Percentiles rank a stretch among this genome's conserved stretches.
phyloP scores from a whole-genome alignment of 768 basidiomycete genomes.

The Panellus pusillus region DNA sequence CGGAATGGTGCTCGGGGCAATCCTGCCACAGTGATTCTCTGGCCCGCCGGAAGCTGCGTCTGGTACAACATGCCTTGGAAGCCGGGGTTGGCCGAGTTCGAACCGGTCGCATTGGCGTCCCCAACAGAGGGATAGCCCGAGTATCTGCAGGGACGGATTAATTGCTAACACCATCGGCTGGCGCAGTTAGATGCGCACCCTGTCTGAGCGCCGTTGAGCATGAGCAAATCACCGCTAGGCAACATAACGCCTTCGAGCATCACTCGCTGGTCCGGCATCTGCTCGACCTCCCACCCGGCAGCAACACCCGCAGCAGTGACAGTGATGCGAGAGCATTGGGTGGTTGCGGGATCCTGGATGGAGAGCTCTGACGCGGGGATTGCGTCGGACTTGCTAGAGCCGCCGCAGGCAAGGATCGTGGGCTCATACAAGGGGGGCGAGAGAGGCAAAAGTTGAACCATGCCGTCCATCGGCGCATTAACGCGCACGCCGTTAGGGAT shows the following conservation, averaged over 20 bases:
- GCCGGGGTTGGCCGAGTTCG: too few species aligned
- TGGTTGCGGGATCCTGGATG: constrained; percentile 50
- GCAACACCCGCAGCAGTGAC: constrained; percentile 49
- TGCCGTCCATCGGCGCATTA: constrained; percentile 59
- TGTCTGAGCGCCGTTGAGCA: constrained; percentile 39
- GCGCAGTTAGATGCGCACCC: constrained; percentile 37
- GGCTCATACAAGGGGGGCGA: too few species aligned
- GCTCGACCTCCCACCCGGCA: constrained; percentile 52
- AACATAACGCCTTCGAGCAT: constrained; percentile 62
- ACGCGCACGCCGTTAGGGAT: constrained; percentile 58
- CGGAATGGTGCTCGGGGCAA: constrained; percentile 47
- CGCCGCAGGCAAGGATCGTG: constrained; percentile 45
- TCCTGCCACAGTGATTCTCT: constrained; percentile 45
- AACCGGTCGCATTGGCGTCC: too few species aligned
- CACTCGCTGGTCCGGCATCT: constrained; percentile 52
- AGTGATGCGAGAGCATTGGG: constrained; percentile 51
- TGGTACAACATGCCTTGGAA: too few species aligned
- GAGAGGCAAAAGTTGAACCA: constrained; percentile 10
- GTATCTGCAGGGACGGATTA: constrained; percentile 19
- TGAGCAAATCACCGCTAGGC: constrained; percentile 52
- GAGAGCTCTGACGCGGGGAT: constrained; percentile 44
- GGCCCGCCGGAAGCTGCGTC: constrained; percentile 29
- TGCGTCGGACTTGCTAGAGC: constrained; percentile 47
- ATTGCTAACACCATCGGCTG: constrained; percentile 37
- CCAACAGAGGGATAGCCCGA: too few species aligned